phyloP scores from a whole-genome alignment of 345 rosid species.

The Brassica juncea region DNA sequence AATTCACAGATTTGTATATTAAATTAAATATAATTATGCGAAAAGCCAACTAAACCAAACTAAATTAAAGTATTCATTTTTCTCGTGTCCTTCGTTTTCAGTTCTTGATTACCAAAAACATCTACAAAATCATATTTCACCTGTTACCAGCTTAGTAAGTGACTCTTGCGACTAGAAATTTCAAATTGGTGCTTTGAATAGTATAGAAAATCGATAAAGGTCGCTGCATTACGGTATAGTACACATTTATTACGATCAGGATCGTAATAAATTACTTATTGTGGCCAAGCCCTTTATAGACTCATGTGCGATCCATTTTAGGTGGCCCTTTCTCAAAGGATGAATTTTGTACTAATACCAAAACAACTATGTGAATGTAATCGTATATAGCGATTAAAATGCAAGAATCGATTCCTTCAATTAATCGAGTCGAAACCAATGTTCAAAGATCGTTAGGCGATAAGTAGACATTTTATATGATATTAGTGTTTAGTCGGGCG shows the following conservation, averaged over 20 bases:
- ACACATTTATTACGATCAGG: constrained; percentile 27
- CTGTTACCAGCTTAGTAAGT: not conserved
- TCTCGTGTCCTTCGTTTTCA: too few relatives aligned
- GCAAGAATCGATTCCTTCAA: not conserved
- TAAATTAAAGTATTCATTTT: too few relatives aligned
- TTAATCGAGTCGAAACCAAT: not conserved
- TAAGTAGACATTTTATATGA: not conserved
- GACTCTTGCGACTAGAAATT: constrained; percentile 32
- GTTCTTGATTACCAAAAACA: constrained; percentile 1
- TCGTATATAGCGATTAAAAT: not conserved
- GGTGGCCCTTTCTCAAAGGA: constrained; percentile 23
- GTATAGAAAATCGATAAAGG: constrained; percentile 19
- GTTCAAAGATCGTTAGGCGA: not conserved
- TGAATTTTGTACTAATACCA: not conserved
- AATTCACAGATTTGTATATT: not conserved
- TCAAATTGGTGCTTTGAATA: constrained; percentile 27
- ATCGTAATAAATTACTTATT: constrained; percentile 26
- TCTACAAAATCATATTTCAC: constrained; percentile 13
- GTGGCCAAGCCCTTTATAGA: constrained; percentile 26
- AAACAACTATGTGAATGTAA: not conserved
- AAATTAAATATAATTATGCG: not conserved
- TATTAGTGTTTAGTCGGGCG: not conserved
- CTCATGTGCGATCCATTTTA: constrained; percentile 40
- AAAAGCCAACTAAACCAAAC: too few relatives aligned
- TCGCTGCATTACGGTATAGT: constrained; percentile 20